Evolutionary conservation across 169 alveolate species (phyloP), one percentile per base, ranked within the genome.

Genomic region (Cryptosporidium viatorum): DNA sequence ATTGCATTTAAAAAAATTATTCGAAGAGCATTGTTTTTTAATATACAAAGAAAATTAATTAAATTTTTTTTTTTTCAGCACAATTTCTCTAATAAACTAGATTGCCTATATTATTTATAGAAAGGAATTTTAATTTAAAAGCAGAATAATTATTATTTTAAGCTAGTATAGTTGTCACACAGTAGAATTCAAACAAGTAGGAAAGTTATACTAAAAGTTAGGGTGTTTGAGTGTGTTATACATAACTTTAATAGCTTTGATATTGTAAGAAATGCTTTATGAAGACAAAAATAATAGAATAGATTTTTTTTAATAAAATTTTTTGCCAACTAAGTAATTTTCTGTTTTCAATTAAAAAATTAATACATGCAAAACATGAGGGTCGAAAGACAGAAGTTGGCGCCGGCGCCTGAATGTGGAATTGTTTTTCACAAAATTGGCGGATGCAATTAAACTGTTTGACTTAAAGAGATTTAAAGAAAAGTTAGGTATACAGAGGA

Each of bases 371-470:
- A 55, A 21, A 55, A 23, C 3, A 55, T 55, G 29, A 48, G 37
- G 67, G 67, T 12, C 12, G 7, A 8, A 55, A 55, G 67, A 55
- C 67, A 2, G 67, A 26, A 2, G 4, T n/a, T 21, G 37, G 67
- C 67, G 67, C 67, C 39, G 39, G 67, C 67, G 67, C 67, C 67
- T 2, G 16, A 21, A 55, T 55, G 12, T 55, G 67, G 67, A 21
- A 55, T 55, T 55, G 10, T 55, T 55, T n/a, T 55, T 26, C 18
- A n/a, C 35, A 1, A 48, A 48, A n/a, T 55, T n/a, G 67, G 67
- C 67, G 67, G 67, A 55, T 55, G 67, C 67, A 55, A 26, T 23
- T 21, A 3, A 55, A 55, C 7, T 9, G 67, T 55, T 55, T 21
- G 35, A 21, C 67, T 55, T 55, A 21, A 55, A 55, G 62, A 55